These are phyloP conservation scores for Phtheirospermum japonicum DNA, from an alignment of 257 asterid species.

Conservation along the genomic window DNA sequence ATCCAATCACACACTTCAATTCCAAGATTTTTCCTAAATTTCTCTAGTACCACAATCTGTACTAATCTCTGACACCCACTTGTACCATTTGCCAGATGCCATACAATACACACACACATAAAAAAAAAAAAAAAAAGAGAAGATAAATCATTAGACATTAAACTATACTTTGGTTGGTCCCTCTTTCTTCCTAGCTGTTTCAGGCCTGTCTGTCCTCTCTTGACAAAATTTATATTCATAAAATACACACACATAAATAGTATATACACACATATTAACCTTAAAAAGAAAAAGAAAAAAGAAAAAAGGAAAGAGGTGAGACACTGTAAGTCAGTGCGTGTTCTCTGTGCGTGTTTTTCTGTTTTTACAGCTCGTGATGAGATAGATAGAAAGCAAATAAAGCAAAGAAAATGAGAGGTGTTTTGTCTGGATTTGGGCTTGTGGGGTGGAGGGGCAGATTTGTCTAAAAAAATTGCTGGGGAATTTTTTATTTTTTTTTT, in stretches of 20 bases:
- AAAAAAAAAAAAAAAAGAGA: no score
- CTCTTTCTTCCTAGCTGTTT: conserved; percentile 41
- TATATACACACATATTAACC: no score
- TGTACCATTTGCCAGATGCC: conserved; percentile 31
- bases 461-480: conserved; percentile 26
- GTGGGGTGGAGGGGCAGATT: conserved; percentile 32
- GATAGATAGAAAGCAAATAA: conserved; percentile 24
- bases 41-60: conserved; percentile 32
- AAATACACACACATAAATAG: no score
- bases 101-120: no score
- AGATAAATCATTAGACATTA: not conserved
- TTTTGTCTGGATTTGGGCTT: conserved; percentile 52
- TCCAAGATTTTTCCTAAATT: not conserved
- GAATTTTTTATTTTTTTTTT: conserved; percentile 40
- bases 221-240: no score
- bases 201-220: conserved; percentile 36
- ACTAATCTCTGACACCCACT: conserved; percentile 32
- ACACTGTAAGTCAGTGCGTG: conserved; percentile 28
- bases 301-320: conserved; percentile 11
- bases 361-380: conserved; percentile 41
- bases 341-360: conserved; percentile 23
- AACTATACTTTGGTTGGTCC: conserved; percentile 26
- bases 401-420: conserved; percentile 32
- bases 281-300: no score
- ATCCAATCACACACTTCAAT: not conserved